Conservation (phyloP, 2,329 filamentous ascomycete genomes). For the Ilyonectria destructans region DNA sequence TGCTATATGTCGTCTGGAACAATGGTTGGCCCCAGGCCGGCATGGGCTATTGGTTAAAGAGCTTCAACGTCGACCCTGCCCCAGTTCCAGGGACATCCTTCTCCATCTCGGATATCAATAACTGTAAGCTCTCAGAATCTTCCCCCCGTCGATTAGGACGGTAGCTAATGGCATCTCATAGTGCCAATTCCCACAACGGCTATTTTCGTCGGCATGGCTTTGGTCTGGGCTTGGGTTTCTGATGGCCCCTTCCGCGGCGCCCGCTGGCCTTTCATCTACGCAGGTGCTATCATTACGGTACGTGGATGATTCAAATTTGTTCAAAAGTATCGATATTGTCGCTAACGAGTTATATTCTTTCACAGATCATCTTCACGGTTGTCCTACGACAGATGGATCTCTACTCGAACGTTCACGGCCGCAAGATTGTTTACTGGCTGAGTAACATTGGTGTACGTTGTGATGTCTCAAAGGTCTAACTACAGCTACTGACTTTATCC, state of each 20-base stretch:
- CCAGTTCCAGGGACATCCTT: slow-evolving; percentile 37
- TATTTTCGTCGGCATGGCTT: slow-evolving; percentile 40
- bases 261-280: slow-evolving; percentile 42
- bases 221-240: slow-evolving; percentile 40
- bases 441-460: slow-evolving; percentile 42
- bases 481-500: not conserved
- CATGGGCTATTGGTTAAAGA: slow-evolving; percentile 44
- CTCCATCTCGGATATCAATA: slow-evolving; percentile 34
- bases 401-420: slow-evolving; percentile 30
- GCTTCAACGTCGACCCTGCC: slow-evolving; percentile 36
- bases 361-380: slow-evolving; percentile 33
- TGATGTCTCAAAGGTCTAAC: rapidly evolving
- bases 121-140: slow-evolving; percentile 13
- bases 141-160: no score
- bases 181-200: slow-evolving; percentile 38
- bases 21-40: slow-evolving; percentile 35
- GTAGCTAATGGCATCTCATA: not conserved
- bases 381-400: slow-evolving; percentile 37
- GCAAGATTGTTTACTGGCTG: slow-evolving; percentile 42
- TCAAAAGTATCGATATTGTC: rapidly evolving
- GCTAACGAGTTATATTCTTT: not conserved
- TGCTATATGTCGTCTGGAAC: slow-evolving; percentile 41
- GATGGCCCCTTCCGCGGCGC: slow-evolving; percentile 35
- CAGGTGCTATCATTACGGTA: slow-evolving; percentile 36
- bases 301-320: not conserved